phyloP scores from a whole-genome alignment of 345 rosid genomes.

The Alliaria petiolata region DNA sequence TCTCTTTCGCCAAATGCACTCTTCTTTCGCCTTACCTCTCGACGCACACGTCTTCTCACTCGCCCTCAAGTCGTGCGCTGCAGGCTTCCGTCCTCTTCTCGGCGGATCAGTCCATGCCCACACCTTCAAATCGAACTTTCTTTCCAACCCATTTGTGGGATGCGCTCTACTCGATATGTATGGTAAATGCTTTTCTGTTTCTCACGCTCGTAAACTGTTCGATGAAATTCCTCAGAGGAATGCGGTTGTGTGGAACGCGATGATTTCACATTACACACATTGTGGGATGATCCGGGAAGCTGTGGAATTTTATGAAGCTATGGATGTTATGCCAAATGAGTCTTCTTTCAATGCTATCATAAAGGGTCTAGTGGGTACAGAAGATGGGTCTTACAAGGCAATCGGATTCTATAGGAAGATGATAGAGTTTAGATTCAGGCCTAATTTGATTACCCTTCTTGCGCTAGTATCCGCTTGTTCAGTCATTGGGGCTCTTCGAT shows the following conservation, averaged over 20 bases:
- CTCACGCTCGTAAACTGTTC: slow-evolving; percentile 48
- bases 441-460: slow-evolving; percentile 58
- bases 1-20: slow-evolving; percentile 47
- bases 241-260: slow-evolving; percentile 52
- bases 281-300: slow-evolving; percentile 37
- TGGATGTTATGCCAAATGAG: slow-evolving; percentile 52
- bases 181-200: slow-evolving; percentile 49
- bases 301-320: slow-evolving; percentile 31
- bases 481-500: slow-evolving; percentile 34
- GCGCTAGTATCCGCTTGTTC: slow-evolving; percentile 52
- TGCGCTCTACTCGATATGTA: slow-evolving; percentile 48
- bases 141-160: slow-evolving; percentile 49
- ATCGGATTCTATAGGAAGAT: slow-evolving; percentile 47
- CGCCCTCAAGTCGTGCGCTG: slow-evolving; percentile 59
- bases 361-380: slow-evolving; percentile 38
- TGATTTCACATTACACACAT: slow-evolving; percentile 49
- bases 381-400: slow-evolving; percentile 48
- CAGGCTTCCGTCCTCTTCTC: slow-evolving; percentile 39
- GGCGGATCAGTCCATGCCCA: slow-evolving; percentile 47
- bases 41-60: slow-evolving; percentile 59
- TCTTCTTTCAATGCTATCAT: slow-evolving; percentile 51
- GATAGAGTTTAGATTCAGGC: slow-evolving; percentile 42
- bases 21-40: slow-evolving; percentile 44
- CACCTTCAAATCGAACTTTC: slow-evolving; percentile 33
- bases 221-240: slow-evolving; percentile 56